Base-by-base conservation (phyloP, 2,329 filamentous ascomycete species). In the Macrophomina pseudophaseolina region DNA sequence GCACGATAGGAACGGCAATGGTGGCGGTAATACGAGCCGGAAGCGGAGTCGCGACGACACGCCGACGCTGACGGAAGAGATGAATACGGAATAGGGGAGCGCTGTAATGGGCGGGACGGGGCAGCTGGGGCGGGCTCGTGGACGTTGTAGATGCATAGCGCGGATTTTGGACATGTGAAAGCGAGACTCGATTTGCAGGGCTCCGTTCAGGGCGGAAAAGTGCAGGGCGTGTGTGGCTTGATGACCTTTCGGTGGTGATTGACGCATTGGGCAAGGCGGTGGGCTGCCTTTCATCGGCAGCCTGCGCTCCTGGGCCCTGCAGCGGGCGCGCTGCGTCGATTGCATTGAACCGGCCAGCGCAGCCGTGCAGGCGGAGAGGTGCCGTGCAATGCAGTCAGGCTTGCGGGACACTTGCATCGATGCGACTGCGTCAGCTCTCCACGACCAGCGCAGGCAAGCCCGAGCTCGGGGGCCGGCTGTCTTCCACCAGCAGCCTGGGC, bases 61-160 rank as follows among this genome's bases (percentile, higher is more conserved):
- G 44, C 58, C 28, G 58, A 62, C 58, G 32, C 32, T 62, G 58
- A 18, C 32, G 33, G 58, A 62, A 35, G 58, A 62, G 58, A 38
- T 62, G 58, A 49, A 62, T 62, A 62, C 58, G 58, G 58, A 62
- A 62, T 62, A 62, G 58, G 58, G 46, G 58, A 38, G 9, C 6
- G 32, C 30, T 12, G 9, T 60, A 46, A 60, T 60, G 30, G 28
- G 18, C 18, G 11, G 9, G 23, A 32, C 11, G 23, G 18, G 9
- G 30, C n/a, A 30, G 56, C 14, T 23, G 30, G 16, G 16, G 23
- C 48, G 16, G 40, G 42, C 16, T 16, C n/a, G 5, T 48, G 53
- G 33, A 59, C 23, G 30, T 42, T n/a, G 58, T 62, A 62, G 46
- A 4, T 49, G 58, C 58, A 62, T 38, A 28, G 58, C 58, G 58